A percentile compares a stretch with the other conserved stretches of the same genome.
phyloP scores from a whole-genome alignment of 306 rosid genomes.

The Prunus salicina region DNA sequence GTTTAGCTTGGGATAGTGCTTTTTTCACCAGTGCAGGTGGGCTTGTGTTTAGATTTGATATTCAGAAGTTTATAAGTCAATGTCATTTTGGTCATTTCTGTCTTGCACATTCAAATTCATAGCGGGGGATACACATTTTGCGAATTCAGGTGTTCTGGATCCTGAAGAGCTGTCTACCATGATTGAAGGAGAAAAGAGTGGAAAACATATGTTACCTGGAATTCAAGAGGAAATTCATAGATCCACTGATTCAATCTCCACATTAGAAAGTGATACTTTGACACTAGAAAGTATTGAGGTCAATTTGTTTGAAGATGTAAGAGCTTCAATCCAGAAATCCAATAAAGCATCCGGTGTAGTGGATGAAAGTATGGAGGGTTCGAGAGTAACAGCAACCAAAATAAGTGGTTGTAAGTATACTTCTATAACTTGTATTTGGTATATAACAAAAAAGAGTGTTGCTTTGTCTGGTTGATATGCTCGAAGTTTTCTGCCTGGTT shows the following conservation, averaged over 20 bases:
- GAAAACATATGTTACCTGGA: constrained; percentile 42
- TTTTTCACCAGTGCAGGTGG: constrained; percentile 93
- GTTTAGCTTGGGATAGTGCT: constrained; percentile 96
- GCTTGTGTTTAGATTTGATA: neutral
- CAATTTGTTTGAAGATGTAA: constrained; percentile 72
- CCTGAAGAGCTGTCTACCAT: constrained; percentile 80
- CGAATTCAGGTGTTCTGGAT: constrained; percentile 79
- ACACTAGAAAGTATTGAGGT: constrained; percentile 59
- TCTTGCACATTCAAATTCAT: neutral
- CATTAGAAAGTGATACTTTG: constrained; percentile 70
- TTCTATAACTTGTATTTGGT: constrained; percentile 6
- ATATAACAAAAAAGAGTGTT: neutral
- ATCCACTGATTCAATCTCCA: constrained; percentile 74
- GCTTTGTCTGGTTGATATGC: neutral
- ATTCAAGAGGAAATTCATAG: constrained; percentile 69
- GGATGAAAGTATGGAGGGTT: constrained; percentile 29
- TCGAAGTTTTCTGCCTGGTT: neutral
- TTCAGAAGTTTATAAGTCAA: neutral
- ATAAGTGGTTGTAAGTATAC: constrained; percentile 39
- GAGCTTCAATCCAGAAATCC: constrained; percentile 97
- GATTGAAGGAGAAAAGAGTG: constrained; percentile 67
- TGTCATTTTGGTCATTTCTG: neutral
- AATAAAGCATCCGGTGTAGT: constrained; percentile 27
- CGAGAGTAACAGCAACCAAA: constrained; percentile 23
- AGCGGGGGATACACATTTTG: constrained; percentile 11